phyloP scores from a whole-genome alignment of 257 asterid species.

The Rauvolfia tetraphylla region DNA sequence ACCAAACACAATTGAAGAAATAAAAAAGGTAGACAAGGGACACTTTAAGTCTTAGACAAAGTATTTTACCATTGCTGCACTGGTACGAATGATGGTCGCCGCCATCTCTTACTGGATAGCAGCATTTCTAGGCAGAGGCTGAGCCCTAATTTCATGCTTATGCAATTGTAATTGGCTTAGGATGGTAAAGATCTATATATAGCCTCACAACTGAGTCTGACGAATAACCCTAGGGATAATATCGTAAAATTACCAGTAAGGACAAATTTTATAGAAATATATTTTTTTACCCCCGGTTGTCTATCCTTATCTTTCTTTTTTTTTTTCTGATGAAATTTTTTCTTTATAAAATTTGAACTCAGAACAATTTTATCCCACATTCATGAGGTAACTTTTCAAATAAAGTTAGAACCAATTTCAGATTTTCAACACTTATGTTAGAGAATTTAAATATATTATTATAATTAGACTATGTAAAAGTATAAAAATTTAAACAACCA shows the following conservation, averaged over 20 bases:
- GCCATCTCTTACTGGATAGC: background rate
- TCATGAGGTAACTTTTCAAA: too few species aligned
- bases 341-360: too few species aligned
- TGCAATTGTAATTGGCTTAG: background rate
- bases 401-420: too few species aligned
- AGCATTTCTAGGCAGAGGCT: background rate
- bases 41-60: background rate
- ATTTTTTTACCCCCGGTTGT: background rate
- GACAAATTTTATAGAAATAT: background rate
- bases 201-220: background rate
- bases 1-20: background rate
- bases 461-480: too few species aligned
- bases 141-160: background rate
- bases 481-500: too few species aligned
- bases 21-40: background rate
- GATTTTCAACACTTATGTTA: too few species aligned
- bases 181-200: background rate
- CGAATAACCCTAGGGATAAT: background rate
- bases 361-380: too few species aligned
- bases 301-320: too few species aligned
- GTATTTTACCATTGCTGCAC: background rate
- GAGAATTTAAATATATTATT: too few species aligned
- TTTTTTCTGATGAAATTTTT: too few species aligned
- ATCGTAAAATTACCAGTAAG: background rate
- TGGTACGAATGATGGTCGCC: background rate